Percentiles rank a stretch among this genome's conserved stretches.
These are phyloP conservation scores for Lepiota subincarnata DNA, from an alignment of 768 basidiomycete genomes.

Conservation along the genomic window DNA sequence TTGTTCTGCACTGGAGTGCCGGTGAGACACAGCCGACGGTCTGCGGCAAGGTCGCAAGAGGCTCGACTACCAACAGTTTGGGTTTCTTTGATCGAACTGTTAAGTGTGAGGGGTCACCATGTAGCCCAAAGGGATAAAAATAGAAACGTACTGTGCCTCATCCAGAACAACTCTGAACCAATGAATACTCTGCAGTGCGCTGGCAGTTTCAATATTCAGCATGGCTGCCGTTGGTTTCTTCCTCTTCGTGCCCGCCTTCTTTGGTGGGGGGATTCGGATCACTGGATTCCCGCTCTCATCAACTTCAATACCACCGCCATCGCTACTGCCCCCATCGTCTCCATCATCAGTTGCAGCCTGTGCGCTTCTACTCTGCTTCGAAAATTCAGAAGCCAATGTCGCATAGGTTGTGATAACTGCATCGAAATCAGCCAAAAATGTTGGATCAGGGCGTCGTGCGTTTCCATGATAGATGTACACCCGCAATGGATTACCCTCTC, in stretches of 20 bases:
- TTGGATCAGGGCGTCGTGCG: slow-evolving; percentile 78
- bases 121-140: not conserved
- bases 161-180: slow-evolving; percentile 96
- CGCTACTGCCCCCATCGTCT: slow-evolving; percentile 66
- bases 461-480: slow-evolving; percentile 98
- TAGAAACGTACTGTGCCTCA: slow-evolving; percentile 83
- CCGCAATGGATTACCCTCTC: slow-evolving; percentile 54
- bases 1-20: slow-evolving; percentile 99
- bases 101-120: slow-evolving; percentile 7
- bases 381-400: slow-evolving; percentile 92
- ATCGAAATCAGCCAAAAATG: slow-evolving; percentile 89
- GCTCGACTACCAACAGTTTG: slow-evolving; percentile 92
- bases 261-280: slow-evolving; percentile 55
- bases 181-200: slow-evolving; percentile 88
- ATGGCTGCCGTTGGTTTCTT: slow-evolving; percentile 41
- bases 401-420: slow-evolving; percentile 97
- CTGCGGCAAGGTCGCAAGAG: slow-evolving; percentile 90
- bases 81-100: slow-evolving; percentile 94
- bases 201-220: slow-evolving; percentile 47
- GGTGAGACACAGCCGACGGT: slow-evolving; percentile 91
- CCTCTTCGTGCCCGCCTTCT: slow-evolving; percentile 65
- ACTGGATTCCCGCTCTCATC: slow-evolving; percentile 67
- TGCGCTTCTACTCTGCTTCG: slow-evolving; percentile 75
- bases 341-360: slow-evolving; percentile 57
- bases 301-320: slow-evolving; percentile 59